Evolutionary conservation across 257 asterid species (phyloP).

Genomic region (Solanum infundibuliforme): DNA sequence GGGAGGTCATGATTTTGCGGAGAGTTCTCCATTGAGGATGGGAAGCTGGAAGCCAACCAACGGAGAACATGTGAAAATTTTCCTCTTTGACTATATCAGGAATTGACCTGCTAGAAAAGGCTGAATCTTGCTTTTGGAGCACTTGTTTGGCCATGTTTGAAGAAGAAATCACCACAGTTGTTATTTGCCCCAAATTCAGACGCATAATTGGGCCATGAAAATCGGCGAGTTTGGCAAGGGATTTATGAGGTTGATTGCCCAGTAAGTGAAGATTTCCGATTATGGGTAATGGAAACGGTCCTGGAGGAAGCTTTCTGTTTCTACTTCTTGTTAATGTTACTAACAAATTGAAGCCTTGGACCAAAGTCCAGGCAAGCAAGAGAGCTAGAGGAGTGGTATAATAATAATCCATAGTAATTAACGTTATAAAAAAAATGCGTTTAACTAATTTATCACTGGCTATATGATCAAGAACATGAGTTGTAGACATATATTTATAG

Average conservation of each 20-base stretch:
- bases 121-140: constrained; percentile 61
- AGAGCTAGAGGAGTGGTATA: constrained; percentile 15
- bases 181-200: constrained; percentile 47
- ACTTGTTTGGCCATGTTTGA: constrained; percentile 52
- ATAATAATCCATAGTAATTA: too few relatives aligned
- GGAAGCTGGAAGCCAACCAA: constrained; percentile 60
- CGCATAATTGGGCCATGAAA: constrained; percentile 60
- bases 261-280: constrained; percentile 67
- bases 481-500: too few relatives aligned
- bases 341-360: not conserved
- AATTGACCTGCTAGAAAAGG: constrained; percentile 40
- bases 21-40: constrained; percentile 48
- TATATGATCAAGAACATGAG: too few relatives aligned
- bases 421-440: too few relatives aligned
- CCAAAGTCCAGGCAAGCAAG: constrained; percentile 20
- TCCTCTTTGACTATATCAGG: constrained; percentile 49
- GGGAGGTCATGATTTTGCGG: constrained; percentile 46
- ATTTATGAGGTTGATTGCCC: constrained; percentile 60
- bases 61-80: constrained; percentile 51
- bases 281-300: constrained; percentile 60
- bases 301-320: constrained; percentile 6
- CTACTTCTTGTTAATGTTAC: not conserved
- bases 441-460: too few relatives aligned
- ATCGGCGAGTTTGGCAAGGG: constrained; percentile 43
- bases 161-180: constrained; percentile 51